Evolutionary conservation across 306 rosid species (phyloP).

Genomic region (Quercus bicolor): DNA sequence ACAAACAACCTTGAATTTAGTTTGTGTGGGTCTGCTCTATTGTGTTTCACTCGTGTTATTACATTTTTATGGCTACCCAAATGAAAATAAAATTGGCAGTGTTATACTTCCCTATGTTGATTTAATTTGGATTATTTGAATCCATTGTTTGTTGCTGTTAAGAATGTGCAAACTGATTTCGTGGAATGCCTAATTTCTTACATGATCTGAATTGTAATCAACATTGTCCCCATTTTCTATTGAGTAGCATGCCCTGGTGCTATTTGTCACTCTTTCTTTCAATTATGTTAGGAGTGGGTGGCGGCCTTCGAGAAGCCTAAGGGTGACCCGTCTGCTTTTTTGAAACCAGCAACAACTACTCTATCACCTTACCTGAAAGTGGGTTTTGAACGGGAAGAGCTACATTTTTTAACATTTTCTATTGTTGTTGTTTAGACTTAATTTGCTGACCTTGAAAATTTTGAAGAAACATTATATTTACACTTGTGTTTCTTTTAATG

Average conservation of each 20-base stretch:
- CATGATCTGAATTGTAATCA: conserved; percentile 6
- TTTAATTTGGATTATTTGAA: background rate
- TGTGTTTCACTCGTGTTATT: background rate
- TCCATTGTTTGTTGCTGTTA: background rate
- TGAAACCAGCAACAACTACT: conserved; percentile 79
- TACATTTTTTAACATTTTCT: conserved; percentile 1
- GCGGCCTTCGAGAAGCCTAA: conserved; percentile 92
- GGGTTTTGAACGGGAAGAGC: conserved; percentile 30
- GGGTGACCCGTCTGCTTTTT: conserved; percentile 86
- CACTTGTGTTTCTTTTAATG: background rate
- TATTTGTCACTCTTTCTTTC: background rate
- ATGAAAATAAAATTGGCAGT: background rate
- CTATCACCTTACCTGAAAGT: conserved; percentile 93
- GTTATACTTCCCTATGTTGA: background rate
- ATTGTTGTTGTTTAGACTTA: conserved; percentile 3
- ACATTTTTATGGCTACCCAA: background rate
- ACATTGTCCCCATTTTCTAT: background rate
- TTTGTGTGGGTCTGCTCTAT: background rate
- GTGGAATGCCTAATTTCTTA: conserved; percentile 12
- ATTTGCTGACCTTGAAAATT: background rate
- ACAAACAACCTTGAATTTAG: background rate
- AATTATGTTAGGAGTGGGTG: conserved; percentile 63
- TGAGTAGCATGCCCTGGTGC: conserved; percentile 9
- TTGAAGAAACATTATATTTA: background rate
- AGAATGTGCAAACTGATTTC: conserved; percentile 1